Conservation (phyloP, 345 rosid species). For the Orychophragmus violaceus region DNA sequence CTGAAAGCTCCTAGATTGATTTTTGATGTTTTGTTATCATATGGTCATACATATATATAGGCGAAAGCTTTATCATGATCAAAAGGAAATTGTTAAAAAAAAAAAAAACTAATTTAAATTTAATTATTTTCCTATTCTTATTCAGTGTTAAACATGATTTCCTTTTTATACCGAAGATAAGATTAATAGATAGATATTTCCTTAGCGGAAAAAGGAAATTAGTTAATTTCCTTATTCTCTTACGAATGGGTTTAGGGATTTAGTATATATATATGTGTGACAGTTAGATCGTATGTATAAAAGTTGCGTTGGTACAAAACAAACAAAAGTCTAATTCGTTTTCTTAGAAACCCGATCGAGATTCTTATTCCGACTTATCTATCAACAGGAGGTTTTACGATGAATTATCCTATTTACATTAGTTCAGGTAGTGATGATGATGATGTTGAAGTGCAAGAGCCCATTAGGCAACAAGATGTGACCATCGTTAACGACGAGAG, state of each 20-base stretch:
- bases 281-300: neutral
- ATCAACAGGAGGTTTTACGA: neutral
- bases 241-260: neutral
- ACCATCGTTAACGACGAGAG: neutral
- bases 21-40: neutral
- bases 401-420: neutral
- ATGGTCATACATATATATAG: neutral
- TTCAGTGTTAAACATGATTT: neutral
- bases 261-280: neutral
- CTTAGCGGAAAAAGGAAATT: neutral
- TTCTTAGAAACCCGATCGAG: no score
- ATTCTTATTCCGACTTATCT: no score
- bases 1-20: neutral
- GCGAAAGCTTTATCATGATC: neutral
- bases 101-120: neutral
- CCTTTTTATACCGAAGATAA: neutral
- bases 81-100: neutral
- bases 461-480: neutral
- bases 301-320: no score
- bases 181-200: neutral
- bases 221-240: neutral
- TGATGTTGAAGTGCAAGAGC: neutral
- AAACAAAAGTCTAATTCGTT: no score
- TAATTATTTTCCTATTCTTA: neutral
- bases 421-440: neutral